Evolutionary conservation across 108 stramenopile species (phyloP), one percentile per base, ranked within the genome.

Genomic region (Heterococcus sp.): DNA sequence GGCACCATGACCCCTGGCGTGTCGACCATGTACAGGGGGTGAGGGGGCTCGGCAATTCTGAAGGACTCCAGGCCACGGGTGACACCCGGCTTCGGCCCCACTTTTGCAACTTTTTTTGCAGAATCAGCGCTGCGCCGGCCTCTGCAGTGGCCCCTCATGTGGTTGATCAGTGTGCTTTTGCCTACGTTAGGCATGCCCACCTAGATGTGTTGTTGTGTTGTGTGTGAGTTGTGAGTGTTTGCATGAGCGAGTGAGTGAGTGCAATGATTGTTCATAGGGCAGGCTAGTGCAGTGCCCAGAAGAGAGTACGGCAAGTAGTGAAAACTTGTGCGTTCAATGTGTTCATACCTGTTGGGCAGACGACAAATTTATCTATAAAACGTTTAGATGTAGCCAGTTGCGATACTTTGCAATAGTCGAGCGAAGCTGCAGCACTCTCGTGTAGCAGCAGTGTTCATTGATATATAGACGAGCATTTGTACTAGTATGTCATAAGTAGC

Each of bases 171-270:
- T 69, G 80, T 84, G 8, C 75, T 76, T 75, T 84, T 84, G 29
- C 83, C 83, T 21, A 84, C 83, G 71, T 84, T 82, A 29, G 83
- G 83, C 83, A 84, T 82, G 80, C 83, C 83, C 21, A 81, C 3
- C 66, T 58, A 21, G n/a, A n/a, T n/a, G n/a, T n/a, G n/a, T n/a
- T n/a, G n/a, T n/a, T n/a, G n/a, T n/a, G n/a, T n/a, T n/a, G n/a
- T n/a, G n/a, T n/a, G n/a, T n/a, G n/a, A n/a, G n/a, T n/a, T n/a
- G n/a, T n/a, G n/a, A n/a, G n/a, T n/a, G 58, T 26, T 63, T 63
- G 21, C 26, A 63, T 21, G 58, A 21, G 26, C 26, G 58, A 63
- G 21, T 21, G 58, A 63, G 58, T 21, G 58, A 26, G 58, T 21
- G 58, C n/a, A n/a, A n/a, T 21, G 26, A 63, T 21, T 21, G 58